Evolutionary conservation across 176 grass and related monocot genomes (phyloP), one percentile per base, ranked within the genome.

Genomic region (Zoysia japonica): DNA sequence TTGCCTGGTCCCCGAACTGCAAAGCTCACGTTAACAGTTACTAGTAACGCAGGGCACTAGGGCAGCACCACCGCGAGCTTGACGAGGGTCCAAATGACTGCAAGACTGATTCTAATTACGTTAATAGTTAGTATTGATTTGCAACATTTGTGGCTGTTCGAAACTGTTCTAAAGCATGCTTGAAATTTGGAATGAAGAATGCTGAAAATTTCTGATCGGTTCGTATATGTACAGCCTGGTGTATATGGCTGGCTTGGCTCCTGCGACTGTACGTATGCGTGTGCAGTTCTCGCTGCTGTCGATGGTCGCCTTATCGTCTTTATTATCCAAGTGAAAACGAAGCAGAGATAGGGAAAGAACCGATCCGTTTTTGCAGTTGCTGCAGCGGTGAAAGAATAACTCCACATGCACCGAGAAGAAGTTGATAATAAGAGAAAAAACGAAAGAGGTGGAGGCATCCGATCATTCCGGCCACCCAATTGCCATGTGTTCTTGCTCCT

Each of bases 401-500:
- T 68, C 41, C 35, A 41, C 55, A 54, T 11, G 75, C 55, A 72
- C 45, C 53, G 69, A 28, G 0, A 28, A 28, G 28, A 50, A 5
- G 7, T 5, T 17, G 11, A 20, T 63, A 1, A 47, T 6, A 35
- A 11, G 28, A 11, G 35, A 5, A 15, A 37, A 37, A 7, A 7
- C 46, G 40, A 62, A 47, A 60, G 14, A 77, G 71, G 4, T 71
- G 71, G 16, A 44, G 53, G 39, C 38, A 59, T 15, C 69, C 47
- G 47, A 8, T 36, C 36, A 38, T 40, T 38, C 11, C 51, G 0
- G 15, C 40, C 40, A 46, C 35, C 86, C 76, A 84, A 68, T 88
- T 80, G 76, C 76, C 81, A 84, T 88, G 81, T 84, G 70, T 55
- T 55, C 52, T 4, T 70, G 50, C 75, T 80, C 71, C 37, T 73